Base-by-base conservation (phyloP, 352 stramenopile species). In the Paralagenidium karlingii region DNA sequence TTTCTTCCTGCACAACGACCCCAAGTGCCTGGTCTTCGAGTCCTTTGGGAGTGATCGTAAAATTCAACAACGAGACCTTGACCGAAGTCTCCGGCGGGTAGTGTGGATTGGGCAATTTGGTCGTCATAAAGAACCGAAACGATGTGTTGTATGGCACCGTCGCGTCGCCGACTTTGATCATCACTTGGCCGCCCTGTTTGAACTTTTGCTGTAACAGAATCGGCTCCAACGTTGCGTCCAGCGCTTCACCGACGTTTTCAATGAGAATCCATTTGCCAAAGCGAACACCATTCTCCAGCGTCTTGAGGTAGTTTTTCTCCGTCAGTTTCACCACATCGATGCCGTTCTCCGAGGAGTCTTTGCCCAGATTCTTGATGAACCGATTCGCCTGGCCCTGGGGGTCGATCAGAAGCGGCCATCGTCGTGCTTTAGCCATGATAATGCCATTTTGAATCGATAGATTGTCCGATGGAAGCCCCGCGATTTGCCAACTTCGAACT, bases 111-210 rank as follows among this genome's bases (percentile, higher is more conserved):
- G 79, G 75, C 21, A 96, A 60, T 51, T 96, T 95, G 8, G 86
- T 96, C 2, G 86, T 96, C 69, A 96, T 94, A 57, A 90, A 96
- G 49, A 96, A 96, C 0, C 78, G 67, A 43, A 96, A 96, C 1
- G 60, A 57, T 12, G 69, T 43, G 51, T 96, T 94, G 62, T 94
- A 96, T 7, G 85, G 85, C 25, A 96, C 88, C 0, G 80, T 95
- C 10, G 74, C 71, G 41, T 96, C 86, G 1, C 86, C 86, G 7
- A 96, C 78, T 49, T 93, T 91, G 64, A 96, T 96, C 70, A 96
- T 95, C 13, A 94, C 49, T 43, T 94, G 88, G 0, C 82, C 82
- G 22, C 86, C 86, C 55, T 96, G 83, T 26, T 92, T 92, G 56
- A 96, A 95, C 24, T 92, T 96, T 42, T 84, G 87, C 40, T 96